Base-by-base conservation (phyloP, 768 basidiomycete species). In the Epithele typhae region DNA sequence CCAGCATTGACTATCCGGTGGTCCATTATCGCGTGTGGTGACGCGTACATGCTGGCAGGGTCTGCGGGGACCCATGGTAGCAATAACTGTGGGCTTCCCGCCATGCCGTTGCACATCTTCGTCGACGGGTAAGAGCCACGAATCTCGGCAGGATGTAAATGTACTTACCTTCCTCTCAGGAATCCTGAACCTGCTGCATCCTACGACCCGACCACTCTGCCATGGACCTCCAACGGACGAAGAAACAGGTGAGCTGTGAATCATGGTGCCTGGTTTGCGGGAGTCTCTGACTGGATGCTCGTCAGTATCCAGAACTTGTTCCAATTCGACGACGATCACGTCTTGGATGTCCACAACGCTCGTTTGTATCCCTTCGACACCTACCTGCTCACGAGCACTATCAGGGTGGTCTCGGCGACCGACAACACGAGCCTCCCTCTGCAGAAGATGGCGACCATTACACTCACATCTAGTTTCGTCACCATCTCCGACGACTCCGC, bases 311-410 rank as follows among this genome's bases (percentile, higher is more conserved):
- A 78, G 55, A 76, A 72, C 49, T 65, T 79, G 11, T 72, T 74
- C 25, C 77, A 77, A 54, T 81, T 81, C 52, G 75, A 79, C 54
- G 77, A 73, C 43, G 74, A 76, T 51, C 74, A 80, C 56, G 71
- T 73, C 27, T 68, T 80, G 21, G 77, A 81, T 48, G 76, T 78
- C 10, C 76, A 77, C 48, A 61, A 74, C 59, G 74, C 75, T 11
- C 72, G 68, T 9, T 56, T 78, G 9, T 81, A 80, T 54, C 79
- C 79, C 1, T 81, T 80, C 59, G 79, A 81, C 57, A 72, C 67
- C 0, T 81, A 81, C 55, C 47, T 64, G 24, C 67, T 80, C 18
- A 65, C 74, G 10, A 77, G 66, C 58, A 76, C 74, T 25, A 46
- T 80, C n/a, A 69, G 73, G 1, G 73, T 69, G 3, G 53, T 66